A percentile compares a stretch with the other conserved stretches of the same genome.
phyloP scores from a whole-genome alignment of 2,329 filamentous ascomycete genomes.

The Ramularia endophylla region DNA sequence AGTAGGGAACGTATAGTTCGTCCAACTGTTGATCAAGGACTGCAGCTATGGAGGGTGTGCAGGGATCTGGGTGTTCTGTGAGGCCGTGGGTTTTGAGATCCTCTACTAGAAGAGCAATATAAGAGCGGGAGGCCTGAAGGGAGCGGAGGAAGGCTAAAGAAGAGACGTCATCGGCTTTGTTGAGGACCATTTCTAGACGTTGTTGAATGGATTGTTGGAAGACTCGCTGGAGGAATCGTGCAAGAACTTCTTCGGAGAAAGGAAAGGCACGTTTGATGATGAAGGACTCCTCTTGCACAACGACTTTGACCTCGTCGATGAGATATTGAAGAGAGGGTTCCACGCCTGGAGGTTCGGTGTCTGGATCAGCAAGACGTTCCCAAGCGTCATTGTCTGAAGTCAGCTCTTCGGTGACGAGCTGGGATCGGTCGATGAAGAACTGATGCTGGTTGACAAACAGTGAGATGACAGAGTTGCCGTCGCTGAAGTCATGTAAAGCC shows the following conservation, averaged over 20 bases:
- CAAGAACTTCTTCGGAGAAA: conserved; percentile 88
- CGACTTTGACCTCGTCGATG: conserved; percentile 87
- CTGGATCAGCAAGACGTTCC: conserved; percentile 90
- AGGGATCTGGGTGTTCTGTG: conserved; percentile 90
- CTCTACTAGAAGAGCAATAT: conserved; percentile 81
- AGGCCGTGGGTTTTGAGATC: conserved; percentile 91
- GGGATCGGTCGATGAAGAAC: conserved; percentile 96
- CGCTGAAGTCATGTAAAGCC: conserved; percentile 92
- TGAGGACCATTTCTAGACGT: conserved; percentile 86
- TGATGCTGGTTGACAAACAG: conserved; percentile 98
- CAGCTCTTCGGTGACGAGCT: conserved; percentile 83
- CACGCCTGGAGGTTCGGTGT: conserved; percentile 83
- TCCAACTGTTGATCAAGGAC: conserved; percentile 63
- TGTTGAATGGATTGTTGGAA: conserved; percentile 99
- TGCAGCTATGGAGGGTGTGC: conserved; percentile 74
- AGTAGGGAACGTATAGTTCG: conserved; percentile 61
- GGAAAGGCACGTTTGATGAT: conserved; percentile 97
- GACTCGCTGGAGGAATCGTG: conserved; percentile 88
- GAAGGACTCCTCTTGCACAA: conserved; percentile 94
- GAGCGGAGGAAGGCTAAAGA: conserved; percentile 87
- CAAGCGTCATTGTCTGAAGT: conserved; percentile 65
- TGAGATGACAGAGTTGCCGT: conserved; percentile 89
- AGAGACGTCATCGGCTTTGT: conserved; percentile 88
- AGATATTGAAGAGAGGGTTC: conserved; percentile 89
- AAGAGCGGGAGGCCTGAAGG: conserved; percentile 82